phyloP scores from a whole-genome alignment of 441 rosid species.

The Adansonia grandidieri region DNA sequence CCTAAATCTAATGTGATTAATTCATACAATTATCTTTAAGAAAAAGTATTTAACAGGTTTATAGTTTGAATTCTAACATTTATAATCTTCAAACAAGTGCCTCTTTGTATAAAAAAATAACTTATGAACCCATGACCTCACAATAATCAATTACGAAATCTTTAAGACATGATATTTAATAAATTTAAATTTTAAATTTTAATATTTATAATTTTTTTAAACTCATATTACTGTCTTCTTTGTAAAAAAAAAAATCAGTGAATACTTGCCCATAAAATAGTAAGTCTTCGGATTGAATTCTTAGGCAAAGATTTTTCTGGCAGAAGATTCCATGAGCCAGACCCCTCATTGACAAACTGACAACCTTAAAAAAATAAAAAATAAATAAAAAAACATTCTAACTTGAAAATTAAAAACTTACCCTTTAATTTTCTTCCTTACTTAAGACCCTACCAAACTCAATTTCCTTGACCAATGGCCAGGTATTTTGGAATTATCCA shows the following conservation, averaged over 20 bases:
- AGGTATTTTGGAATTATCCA: neutral
- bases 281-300: neutral
- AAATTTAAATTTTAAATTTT: too few species aligned
- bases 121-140: too few species aligned
- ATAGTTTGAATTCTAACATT: too few species aligned
- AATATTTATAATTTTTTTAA: too few species aligned
- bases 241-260: too few species aligned
- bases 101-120: too few species aligned
- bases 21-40: too few species aligned
- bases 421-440: neutral
- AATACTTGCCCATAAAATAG: too few species aligned
- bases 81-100: neutral
- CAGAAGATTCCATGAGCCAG: neutral
- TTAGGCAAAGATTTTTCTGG: neutral
- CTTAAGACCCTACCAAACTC: constrained; percentile 17
- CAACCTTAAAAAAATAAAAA: neutral
- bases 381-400: constrained; percentile 3
- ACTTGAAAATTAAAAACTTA: constrained; percentile 23
- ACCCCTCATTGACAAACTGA: neutral
- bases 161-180: neutral
- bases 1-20: too few species aligned
- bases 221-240: too few species aligned
- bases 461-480: constrained; percentile 30
- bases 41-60: neutral
- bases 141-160: too few species aligned